These are phyloP conservation scores for Isabelozyma pseudorhagii DNA, from an alignment of 805 yeast genomes.

Conservation along the genomic window DNA sequence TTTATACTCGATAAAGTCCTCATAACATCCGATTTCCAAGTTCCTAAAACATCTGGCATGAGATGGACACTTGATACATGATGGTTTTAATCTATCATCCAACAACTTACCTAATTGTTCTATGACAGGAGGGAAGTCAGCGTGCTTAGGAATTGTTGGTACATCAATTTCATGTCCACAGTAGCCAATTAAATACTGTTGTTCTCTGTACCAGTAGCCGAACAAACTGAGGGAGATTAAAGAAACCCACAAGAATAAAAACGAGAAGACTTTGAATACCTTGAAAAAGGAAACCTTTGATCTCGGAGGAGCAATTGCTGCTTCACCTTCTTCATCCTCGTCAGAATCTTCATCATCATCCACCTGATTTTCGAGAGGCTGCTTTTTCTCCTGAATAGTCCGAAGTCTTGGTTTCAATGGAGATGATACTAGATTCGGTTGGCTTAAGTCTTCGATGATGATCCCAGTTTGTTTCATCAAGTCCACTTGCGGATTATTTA, in stretches of 20 bases:
- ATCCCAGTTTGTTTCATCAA: not conserved
- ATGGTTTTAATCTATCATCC: constrained; percentile 48
- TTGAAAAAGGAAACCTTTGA: constrained; percentile 2
- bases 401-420: not conserved
- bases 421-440: not conserved
- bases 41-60: constrained; percentile 71
- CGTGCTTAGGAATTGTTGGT: constrained; percentile 34
- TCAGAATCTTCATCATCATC: not conserved
- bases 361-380: constrained; percentile 1
- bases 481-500: not conserved
- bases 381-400: not conserved
- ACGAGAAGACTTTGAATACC: constrained; percentile 4
- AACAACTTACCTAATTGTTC: constrained; percentile 42
- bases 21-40: constrained; percentile 64
- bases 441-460: not conserved
- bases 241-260: constrained; percentile 29
- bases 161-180: constrained; percentile 62
- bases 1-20: constrained; percentile 52
- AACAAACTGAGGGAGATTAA: constrained; percentile 37
- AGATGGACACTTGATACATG: constrained; percentile 75
- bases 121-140: constrained; percentile 26
- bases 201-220: constrained; percentile 63
- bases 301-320: not conserved
- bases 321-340: not conserved
- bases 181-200: constrained; percentile 62